Evolutionary conservation across 2,329 filamentous ascomycete species (phyloP), one percentile per base, ranked within the genome.

Genomic region (Botrytis porri): DNA sequence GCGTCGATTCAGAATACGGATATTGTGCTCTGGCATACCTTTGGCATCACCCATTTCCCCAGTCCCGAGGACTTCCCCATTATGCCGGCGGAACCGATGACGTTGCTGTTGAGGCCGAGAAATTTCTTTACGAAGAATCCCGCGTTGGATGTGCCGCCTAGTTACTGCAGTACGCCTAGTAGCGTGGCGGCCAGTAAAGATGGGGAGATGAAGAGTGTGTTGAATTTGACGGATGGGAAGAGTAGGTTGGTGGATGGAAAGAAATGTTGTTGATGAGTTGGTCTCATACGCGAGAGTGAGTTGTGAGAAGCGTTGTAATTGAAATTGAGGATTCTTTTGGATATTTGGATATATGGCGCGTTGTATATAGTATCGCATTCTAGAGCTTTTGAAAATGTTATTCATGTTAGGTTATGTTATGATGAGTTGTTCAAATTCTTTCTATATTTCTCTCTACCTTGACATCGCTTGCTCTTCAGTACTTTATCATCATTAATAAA

Each of bases 11-110:
- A 92, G 72, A 92, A 97, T 84, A 93, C 90, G 0, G 93, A 98
- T 80, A 84, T 97, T 43, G 94, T 98, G 1, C 87, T 97, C 25
- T 98, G 94, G 94, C 94, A 97, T 83, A 97, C 94, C 0, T 98
- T 97, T 79, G 95, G 95, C 51, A 86, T 97, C 51, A 95, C 92
- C 0, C 95, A 97, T 81, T 95, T 97, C 85, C 94, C 95, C 0
- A 85, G 92, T 0, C 94, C 94, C 0, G 95, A 98, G 81, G 95
- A 97, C 82, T 97, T 93, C 84, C 95, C 95, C 43, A 86, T 97
- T 77, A 97, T 97, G 94, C 94, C 94, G 0, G 92, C 89, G 0
- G 92, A 95, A 84, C 92, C 93, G 0, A 95, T 97, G 87, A 87
- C 86, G 78, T 83, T 89, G n/a, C 83, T 85, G 70, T 80, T 89